Conservation (phyloP, 164 flowering plant genomes). For the Paratinospora sagittata region DNA sequence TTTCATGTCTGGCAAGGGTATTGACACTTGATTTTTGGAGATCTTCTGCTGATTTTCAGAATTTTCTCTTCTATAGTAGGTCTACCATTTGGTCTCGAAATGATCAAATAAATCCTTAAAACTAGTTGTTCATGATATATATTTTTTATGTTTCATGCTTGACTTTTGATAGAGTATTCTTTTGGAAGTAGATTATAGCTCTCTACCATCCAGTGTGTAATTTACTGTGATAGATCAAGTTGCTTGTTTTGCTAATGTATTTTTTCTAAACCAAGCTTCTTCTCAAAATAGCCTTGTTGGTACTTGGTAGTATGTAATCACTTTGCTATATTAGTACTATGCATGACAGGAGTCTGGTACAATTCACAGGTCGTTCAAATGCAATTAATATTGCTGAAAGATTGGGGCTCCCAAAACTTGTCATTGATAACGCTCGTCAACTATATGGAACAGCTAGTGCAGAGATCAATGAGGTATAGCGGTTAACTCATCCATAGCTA, state of each 20-base stretch:
- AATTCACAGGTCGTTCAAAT: constrained; percentile 73
- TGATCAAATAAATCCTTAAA: not conserved
- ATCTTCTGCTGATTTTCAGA: too few species aligned
- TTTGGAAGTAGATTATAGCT: not conserved
- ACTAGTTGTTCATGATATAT: not conserved
- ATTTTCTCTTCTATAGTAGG: not conserved
- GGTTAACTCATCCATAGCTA: not conserved
- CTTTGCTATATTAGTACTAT: not conserved
- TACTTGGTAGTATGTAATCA: not conserved
- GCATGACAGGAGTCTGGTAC: not conserved
- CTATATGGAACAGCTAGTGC: constrained; percentile 81
- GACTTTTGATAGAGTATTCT: not conserved
- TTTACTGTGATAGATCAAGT: not conserved
- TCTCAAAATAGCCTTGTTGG: too few species aligned
- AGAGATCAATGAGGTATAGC: constrained; percentile 75
- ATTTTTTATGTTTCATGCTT: not conserved
- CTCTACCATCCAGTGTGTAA: not conserved
- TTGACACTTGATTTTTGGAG: too few species aligned
- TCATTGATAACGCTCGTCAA: constrained; percentile 61
- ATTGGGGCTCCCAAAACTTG: constrained; percentile 56
- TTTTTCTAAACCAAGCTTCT: too few species aligned
- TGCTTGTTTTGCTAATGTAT: too few species aligned
- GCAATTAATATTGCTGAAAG: constrained; percentile 87
- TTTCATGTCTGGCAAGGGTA: too few species aligned
- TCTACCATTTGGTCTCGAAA: not conserved